Base-by-base conservation (phyloP, 2,329 filamentous ascomycete genomes). In the Ceratocystis cubensis region DNA sequence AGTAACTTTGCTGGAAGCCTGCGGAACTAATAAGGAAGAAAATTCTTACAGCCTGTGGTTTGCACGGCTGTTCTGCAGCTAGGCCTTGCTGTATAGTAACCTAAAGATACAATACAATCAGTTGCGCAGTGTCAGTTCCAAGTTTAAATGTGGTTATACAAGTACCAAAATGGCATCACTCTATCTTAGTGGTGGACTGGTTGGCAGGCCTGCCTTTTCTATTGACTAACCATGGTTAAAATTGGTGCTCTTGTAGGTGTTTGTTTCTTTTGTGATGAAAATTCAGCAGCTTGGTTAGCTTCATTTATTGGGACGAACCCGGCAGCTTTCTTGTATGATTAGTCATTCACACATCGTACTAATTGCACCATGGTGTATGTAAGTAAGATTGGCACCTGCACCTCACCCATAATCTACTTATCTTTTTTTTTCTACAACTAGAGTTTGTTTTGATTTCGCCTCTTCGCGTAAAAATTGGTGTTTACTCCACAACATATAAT, bases 11-110 rank as follows among this genome's bases (percentile, higher is more conserved):
- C 33, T 53, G 13, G 33, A n/a, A 64, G 4, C 65, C 45, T 25
- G 37, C 53, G 15, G 57, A 20, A 59, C 15, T 17, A 61, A 7
- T 37, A 37, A 48, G 41, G 15, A 25, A 56, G 28, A 22, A 37
- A 20, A 5, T 25, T 73, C 87, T 75, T 77, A 91, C 88, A 69
- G 92, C 93, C 73, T 88, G 84, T 67, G 91, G 84, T 78, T 96
- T 91, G 73, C 92, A 96, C 28, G 92, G 88, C 69, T 90, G 89
- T 72, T 89, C 84, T 45, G 84, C 82, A 3, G 64, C 61, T 6
- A 68, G 44, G 28, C 65, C 67, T 66, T 68, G 67, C 41, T 68
- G 61, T 45, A 66, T 20, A 10, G 61, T 66, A 22, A 64, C 64
- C 67, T 68, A 20, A 7, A 46, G 37, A 41, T 61, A 3, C 48